Evolutionary conservation across 2,329 filamentous ascomycete species (phyloP), one percentile per base, ranked within the genome.

Genomic region (Pseudonectria foliicola): DNA sequence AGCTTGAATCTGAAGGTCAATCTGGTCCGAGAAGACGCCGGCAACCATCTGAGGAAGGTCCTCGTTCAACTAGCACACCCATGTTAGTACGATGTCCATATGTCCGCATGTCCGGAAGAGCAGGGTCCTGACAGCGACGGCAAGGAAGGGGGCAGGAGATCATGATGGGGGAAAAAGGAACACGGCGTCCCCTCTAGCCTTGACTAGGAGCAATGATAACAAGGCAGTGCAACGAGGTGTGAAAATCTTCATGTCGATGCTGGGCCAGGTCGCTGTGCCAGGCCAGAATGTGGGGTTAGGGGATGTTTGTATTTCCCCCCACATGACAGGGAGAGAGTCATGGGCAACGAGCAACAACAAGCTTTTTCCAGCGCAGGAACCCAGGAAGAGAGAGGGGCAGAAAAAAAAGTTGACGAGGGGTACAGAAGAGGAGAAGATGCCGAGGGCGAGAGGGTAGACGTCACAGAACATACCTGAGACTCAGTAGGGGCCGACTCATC

Each of bases 21-120:
- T 95, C 67, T 96, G 88, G 48, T 98, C 90, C 46, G 92, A 98
- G 70, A 98, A 96, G 57, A 98, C 92, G 44, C 92, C 92, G 58
- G 84, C 76, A 44, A 96, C 92, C 92, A 98, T 98, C 69, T 92
- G 82, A 53, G 92, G 92, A 52, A 98, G 87, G 61, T 98, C 92
- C 67, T 95, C 89, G 61, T 92, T 94, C 62, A 98, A 75, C 92
- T 98, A 35, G 23, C 24, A 26, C 16, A 26, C 12, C 13, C 30
- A 35, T 42, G 23, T 40, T 30, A 25, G 42, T 13, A 29, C 21
- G 10, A 29, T 39, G 25, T n/a, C n/a, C n/a, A n/a, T n/a, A n/a
- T n/a, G n/a, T n/a, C n/a, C n/a, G n/a, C n/a, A n/a, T n/a, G n/a
- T 34, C 32, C 25, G 23, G 23, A 36, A 13, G 14, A n/a, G 25